Conservation (phyloP, 2,329 filamentous ascomycete genomes). For the Erysiphe pulchra region DNA sequence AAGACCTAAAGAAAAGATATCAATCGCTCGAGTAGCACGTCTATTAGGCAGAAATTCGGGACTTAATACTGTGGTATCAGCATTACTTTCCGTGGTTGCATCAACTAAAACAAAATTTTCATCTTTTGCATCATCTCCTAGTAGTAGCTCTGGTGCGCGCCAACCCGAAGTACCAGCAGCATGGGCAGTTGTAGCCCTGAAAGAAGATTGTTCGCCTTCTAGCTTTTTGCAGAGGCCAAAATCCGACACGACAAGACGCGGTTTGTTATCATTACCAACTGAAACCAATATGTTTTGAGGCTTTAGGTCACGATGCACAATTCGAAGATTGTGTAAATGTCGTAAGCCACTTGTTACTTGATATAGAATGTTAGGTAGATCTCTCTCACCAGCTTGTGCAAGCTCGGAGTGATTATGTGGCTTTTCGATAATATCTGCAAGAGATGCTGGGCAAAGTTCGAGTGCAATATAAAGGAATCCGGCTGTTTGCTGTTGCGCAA, state of each 20-base stretch:
- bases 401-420: slow-evolving; percentile 40
- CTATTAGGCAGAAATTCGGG: slow-evolving; percentile 32
- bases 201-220: slow-evolving; percentile 80
- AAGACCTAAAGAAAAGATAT: slow-evolving; percentile 88
- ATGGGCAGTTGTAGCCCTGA: slow-evolving; percentile 80
- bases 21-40: slow-evolving; percentile 81
- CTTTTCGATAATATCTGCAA: slow-evolving; percentile 74
- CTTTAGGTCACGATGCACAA: slow-evolving; percentile 92
- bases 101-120: slow-evolving; percentile 19
- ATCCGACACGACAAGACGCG: slow-evolving; percentile 84
- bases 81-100: slow-evolving; percentile 30
- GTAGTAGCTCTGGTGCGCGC: slow-evolving; percentile 81
- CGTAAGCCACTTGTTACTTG: slow-evolving; percentile 77
- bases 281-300: slow-evolving; percentile 89
- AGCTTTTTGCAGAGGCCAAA: slow-evolving; percentile 96
- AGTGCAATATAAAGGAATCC: slow-evolving; percentile 91
- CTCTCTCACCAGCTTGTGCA: slow-evolving; percentile 44
- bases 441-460: slow-evolving; percentile 76
- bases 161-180: slow-evolving; percentile 85
- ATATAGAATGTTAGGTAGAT: slow-evolving; percentile 56
- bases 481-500: slow-evolving; percentile 65
- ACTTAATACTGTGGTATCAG: slow-evolving; percentile 28
- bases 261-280: slow-evolving; percentile 39
- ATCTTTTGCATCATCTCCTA: slow-evolving; percentile 44
- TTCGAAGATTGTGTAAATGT: slow-evolving; percentile 73